These are phyloP conservation scores for Aspergillus panamensis DNA, from an alignment of 495 filamentous ascomycete genomes.

Conservation along the genomic window DNA sequence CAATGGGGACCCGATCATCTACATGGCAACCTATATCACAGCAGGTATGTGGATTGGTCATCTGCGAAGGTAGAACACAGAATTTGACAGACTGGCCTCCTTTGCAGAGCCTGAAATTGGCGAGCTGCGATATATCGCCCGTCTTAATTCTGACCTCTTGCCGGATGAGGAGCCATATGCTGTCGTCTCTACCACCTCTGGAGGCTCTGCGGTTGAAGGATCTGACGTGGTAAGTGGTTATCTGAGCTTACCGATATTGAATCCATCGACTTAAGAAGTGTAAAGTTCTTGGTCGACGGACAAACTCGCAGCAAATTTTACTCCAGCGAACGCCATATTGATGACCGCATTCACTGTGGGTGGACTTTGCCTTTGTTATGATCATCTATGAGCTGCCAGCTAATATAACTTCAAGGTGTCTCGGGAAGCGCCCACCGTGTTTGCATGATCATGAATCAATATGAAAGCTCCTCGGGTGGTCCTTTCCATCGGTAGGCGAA, in stretches of 20 bases:
- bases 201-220: slow-evolving; percentile 53
- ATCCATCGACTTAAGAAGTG: not conserved
- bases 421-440: slow-evolving; percentile 32
- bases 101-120: slow-evolving; percentile 51
- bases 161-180: slow-evolving; percentile 48
- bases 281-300: slow-evolving; percentile 50
- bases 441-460: slow-evolving; percentile 39
- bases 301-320: slow-evolving; percentile 68
- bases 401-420: slow-evolving; percentile 19
- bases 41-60: slow-evolving; percentile 23
- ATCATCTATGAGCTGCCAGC: slow-evolving; percentile 7
- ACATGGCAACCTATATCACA: slow-evolving; percentile 62
- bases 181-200: slow-evolving; percentile 51
- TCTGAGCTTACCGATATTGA: not conserved
- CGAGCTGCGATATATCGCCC: slow-evolving; percentile 62
- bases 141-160: slow-evolving; percentile 53
- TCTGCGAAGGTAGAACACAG: not conserved
- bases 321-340: slow-evolving; percentile 63
- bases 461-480: slow-evolving; percentile 46
- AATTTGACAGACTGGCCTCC: not conserved
- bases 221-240: slow-evolving; percentile 50
- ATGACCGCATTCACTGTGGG: slow-evolving; percentile 58
- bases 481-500: slow-evolving; percentile 44
- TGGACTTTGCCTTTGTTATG: not conserved
- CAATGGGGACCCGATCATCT: slow-evolving; percentile 55